Base-by-base conservation (phyloP, 2,329 filamentous ascomycete genomes). In the Harringtonia aguacate region DNA sequence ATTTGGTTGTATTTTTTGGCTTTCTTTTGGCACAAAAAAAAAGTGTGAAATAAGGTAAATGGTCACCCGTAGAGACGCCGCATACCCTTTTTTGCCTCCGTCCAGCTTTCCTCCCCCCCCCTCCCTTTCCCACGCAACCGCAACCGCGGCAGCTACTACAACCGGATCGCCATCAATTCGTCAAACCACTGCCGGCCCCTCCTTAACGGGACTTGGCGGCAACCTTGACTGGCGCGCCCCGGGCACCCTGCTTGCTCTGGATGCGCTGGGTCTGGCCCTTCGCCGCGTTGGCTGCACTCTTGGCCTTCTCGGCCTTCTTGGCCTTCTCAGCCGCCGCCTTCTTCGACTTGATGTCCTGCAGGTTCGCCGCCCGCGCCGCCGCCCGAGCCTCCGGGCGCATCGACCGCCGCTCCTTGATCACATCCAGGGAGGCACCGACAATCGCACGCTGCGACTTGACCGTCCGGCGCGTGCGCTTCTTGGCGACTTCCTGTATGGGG, bases 251-350 rank as follows among this genome's bases (percentile, higher is more conserved):
- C 86, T 98, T 98, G 81, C 87, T 89, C 68, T 83, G 75, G 67
- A 94, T 86, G 69, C 85, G 81, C 61, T 71, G 68, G 56, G 77
- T 75, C 74, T 88, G 79, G 64, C 87, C 89, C 73, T 86, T 84
- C 65, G 81, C 72, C 56, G 81, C 77, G 51, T 57, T 61, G 57
- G 84, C 78, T 55, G 89, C 89, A 62, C 60, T 75, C 86, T 97
- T 97, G 61, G 92, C 92, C 87, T 98, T 98, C 74, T 97, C 89
- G 49, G 86, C 85, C 86, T 97, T 98, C 87, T 97, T 98, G 69
- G 80, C 81, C 67, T 80, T 85, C 70, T 86, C 82, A 52, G 80
- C 77, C 53, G 81, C 88, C 56, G 81, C 74, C 79, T 94, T 94
- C 88, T 97, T 95, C 70, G 94, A 89, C 85, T 98, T 98, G 75